Conservation (phyloP, 805 yeast species). For the Lipomyces orientalis region DNA sequence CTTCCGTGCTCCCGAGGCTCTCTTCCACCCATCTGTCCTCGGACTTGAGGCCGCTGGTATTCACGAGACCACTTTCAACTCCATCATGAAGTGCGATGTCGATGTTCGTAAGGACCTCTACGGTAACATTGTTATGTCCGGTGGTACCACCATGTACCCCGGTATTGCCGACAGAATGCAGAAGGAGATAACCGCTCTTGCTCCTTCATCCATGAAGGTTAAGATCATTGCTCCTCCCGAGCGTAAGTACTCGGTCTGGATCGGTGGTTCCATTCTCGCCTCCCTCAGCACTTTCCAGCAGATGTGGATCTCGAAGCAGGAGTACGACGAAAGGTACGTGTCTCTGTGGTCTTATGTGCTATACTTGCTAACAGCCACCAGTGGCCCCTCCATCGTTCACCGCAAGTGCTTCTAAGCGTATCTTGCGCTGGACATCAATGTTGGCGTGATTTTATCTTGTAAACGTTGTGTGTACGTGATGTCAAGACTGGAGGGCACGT, state of each 20-base stretch:
- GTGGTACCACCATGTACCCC: constrained; percentile 99
- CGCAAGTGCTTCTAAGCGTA: constrained; percentile 46
- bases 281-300: constrained; percentile 99
- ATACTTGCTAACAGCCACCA: background rate
- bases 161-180: constrained; percentile 99
- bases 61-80: constrained; percentile 95
- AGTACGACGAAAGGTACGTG: constrained; percentile 84
- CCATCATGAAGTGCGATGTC: constrained; percentile 98
- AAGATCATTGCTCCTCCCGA: constrained; percentile 99
- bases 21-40: constrained; percentile 95
- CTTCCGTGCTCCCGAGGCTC: constrained; percentile 99
- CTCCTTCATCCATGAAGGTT: constrained; percentile 99
- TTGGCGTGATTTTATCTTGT: background rate
- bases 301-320: constrained; percentile 99
- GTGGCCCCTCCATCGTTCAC: constrained; percentile 99
- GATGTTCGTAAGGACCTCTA: constrained; percentile 99
- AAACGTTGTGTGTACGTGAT: background rate
- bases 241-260: constrained; percentile 94
- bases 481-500: background rate
- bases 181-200: constrained; percentile 99
- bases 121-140: constrained; percentile 99
- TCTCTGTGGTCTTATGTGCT: background rate
- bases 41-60: constrained; percentile 97
- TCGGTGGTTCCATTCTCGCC: constrained; percentile 99
- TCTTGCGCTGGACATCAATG: background rate